Conservation (phyloP, 2,329 filamentous ascomycete species). For the Colletotrichum scovillei region DNA sequence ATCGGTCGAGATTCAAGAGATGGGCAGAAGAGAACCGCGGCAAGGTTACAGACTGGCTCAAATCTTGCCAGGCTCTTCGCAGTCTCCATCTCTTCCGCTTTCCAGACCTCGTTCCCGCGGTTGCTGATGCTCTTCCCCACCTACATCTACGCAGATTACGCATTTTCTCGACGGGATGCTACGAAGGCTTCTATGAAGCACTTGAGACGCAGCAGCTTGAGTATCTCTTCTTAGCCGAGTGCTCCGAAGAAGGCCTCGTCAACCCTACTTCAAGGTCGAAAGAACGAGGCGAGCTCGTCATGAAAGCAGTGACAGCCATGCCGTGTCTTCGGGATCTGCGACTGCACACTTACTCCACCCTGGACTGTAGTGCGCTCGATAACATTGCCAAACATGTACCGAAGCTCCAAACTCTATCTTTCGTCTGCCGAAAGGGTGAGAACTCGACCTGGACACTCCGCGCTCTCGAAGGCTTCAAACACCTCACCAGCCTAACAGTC, state of each 20-base stretch:
- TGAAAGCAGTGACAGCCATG: slow-evolving; percentile 21
- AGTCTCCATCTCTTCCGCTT: slow-evolving; percentile 15
- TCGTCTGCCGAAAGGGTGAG: not conserved
- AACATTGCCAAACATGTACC: not conserved
- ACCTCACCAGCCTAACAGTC: slow-evolving; percentile 3
- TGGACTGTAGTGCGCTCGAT: not conserved
- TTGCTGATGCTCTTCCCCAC: slow-evolving; percentile 6
- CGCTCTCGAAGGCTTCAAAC: slow-evolving; percentile 1
- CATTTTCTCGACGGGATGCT: not conserved
- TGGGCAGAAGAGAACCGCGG: not conserved
- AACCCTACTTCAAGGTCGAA: not conserved
- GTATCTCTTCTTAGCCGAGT: slow-evolving; percentile 11
- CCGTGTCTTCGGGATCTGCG: slow-evolving; percentile 16
- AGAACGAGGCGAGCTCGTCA: not conserved
- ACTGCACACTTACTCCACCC: slow-evolving; percentile 5
- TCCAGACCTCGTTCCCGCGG: slow-evolving; percentile 9
- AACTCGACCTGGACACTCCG: not conserved
- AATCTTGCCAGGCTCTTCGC: not conserved
- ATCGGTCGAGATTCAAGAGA: not conserved
- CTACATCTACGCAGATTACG: slow-evolving; percentile 8
- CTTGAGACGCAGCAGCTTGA: not conserved
- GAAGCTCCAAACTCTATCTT: slow-evolving; percentile 5
- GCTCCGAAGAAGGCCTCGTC: no score
- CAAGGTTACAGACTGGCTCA: not conserved
- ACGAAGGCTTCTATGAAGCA: not conserved